Evolutionary conservation across 345 rosid species (phyloP), one percentile per base, ranked within the genome.

Genomic region (Corchorus capsularis): DNA sequence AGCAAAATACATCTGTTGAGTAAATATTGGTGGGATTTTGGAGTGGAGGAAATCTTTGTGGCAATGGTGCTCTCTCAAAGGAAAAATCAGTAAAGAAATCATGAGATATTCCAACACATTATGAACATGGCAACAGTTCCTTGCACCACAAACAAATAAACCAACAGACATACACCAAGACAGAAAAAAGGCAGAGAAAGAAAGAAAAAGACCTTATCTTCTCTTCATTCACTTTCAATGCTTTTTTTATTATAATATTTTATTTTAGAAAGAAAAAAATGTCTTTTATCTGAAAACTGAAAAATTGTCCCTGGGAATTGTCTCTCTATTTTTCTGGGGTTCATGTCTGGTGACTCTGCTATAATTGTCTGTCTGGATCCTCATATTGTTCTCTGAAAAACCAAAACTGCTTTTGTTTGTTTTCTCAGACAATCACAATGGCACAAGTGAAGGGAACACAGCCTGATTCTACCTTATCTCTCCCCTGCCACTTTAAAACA

Each of bases 381-480:
- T 41, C 66, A 61, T 62, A 19, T 78, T 77, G 75, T 71, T 70
- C 66, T 64, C 62, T 35, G 34, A 54, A 57, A 80, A 75, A 75
- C 64, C 68, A 55, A 75, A 76, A 68, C 73, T 43, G 79, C 59
- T 79, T 87, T 77, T 82, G 83, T 85, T 80, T 79, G 82, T 77
- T 79, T 82, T 74, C 56, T 27, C 79, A 72, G 86, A 77, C 79
- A 83, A 61, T 39, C 55, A 77, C 79, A 83, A 61, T 39, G 61
- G 78, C 63, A 63, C 45, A 39, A 15, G 17, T 8, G 53, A 55
- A 65, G 86, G 84, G 83, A 77, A 72, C 82, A 75, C 17, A 66
- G 56, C 78, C 86, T 85, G 85, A 74, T 74, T 81, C 84, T 34
- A 75, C 85, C 86, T 82, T 79, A 80, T 77, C 90, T 77, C 80